Conservation (phyloP, 1,284 basidiomycete genomes). For the Cutaneotrichosporon daszewskae region DNA sequence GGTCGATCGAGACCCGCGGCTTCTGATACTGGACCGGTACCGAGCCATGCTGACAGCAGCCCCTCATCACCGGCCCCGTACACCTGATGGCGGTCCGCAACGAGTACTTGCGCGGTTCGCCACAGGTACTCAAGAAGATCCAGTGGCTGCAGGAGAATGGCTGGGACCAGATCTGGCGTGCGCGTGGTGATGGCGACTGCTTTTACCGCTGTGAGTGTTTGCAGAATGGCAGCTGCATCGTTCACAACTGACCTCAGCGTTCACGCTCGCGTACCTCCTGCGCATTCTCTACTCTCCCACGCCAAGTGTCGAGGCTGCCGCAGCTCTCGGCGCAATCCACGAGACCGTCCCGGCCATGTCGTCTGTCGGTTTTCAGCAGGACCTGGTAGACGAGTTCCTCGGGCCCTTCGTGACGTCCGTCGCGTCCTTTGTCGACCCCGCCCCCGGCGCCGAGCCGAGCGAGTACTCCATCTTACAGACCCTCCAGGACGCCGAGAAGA, state of each 20-base stretch:
- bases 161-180: slow-evolving; percentile 60
- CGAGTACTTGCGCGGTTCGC: slow-evolving; percentile 61
- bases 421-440: slow-evolving; percentile 24
- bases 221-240: neutral
- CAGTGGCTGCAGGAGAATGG: slow-evolving; percentile 57
- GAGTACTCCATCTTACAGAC: slow-evolving; percentile 38
- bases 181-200: slow-evolving; percentile 68
- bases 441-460: slow-evolving; percentile 42
- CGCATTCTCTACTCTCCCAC: slow-evolving; percentile 53
- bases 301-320: slow-evolving; percentile 52
- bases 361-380: slow-evolving; percentile 59
- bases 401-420: slow-evolving; percentile 34
- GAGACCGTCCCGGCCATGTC: slow-evolving; percentile 56
- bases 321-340: slow-evolving; percentile 55
- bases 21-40: no score
- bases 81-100: slow-evolving; percentile 38
- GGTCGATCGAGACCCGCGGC: no score
- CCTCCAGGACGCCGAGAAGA: slow-evolving; percentile 41
- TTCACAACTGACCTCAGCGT: slow-evolving; percentile 48
- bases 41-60: slow-evolving; percentile 28
- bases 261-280: slow-evolving; percentile 63
- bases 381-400: slow-evolving; percentile 50
- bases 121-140: slow-evolving; percentile 60
- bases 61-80: slow-evolving; percentile 45
- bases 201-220: slow-evolving; percentile 63